Evolutionary conservation across 176 grass and related monocot species (phyloP).

Genomic region (Aechmea fasciata): DNA sequence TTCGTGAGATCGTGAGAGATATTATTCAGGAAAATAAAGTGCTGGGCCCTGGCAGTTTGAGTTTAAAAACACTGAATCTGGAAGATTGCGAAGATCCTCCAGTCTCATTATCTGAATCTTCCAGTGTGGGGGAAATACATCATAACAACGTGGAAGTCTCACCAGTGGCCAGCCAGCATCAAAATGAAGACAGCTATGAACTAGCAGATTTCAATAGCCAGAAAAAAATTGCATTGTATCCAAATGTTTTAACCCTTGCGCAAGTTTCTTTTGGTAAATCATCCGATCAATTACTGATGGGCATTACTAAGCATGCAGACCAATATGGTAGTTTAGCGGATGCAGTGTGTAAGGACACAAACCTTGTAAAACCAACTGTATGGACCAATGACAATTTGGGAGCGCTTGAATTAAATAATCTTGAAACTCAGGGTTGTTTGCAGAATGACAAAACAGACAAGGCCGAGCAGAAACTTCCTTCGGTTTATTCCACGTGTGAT

Average conservation of each 20-base stretch:
- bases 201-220: constrained; percentile 7
- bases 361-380: constrained; percentile 18
- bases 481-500: constrained; percentile 21
- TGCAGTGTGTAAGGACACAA: constrained; percentile 12
- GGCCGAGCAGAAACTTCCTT: constrained; percentile 1
- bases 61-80: constrained; percentile 50
- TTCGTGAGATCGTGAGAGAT: constrained; percentile 88
- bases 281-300: constrained; percentile 20
- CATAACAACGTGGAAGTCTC: constrained; percentile 23
- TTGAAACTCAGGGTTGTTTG: constrained; percentile 21
- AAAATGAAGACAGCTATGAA: constrained; percentile 5
- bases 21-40: constrained; percentile 94
- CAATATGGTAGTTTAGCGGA: constrained; percentile 20
- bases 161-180: neutral
- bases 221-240: constrained; percentile 19
- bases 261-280: constrained; percentile 6
- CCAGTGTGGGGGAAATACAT: constrained; percentile 12
- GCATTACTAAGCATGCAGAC: constrained; percentile 19
- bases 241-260: constrained; percentile 16
- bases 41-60: constrained; percentile 71
- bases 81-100: constrained; percentile 37
- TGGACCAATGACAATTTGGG: neutral
- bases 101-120: neutral
- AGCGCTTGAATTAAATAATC: constrained; percentile 10
- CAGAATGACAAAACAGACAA: neutral